These are phyloP conservation scores for Nitzschia sp. DNA, from an alignment of 108 stramenopile species.

Conservation along the genomic window DNA sequence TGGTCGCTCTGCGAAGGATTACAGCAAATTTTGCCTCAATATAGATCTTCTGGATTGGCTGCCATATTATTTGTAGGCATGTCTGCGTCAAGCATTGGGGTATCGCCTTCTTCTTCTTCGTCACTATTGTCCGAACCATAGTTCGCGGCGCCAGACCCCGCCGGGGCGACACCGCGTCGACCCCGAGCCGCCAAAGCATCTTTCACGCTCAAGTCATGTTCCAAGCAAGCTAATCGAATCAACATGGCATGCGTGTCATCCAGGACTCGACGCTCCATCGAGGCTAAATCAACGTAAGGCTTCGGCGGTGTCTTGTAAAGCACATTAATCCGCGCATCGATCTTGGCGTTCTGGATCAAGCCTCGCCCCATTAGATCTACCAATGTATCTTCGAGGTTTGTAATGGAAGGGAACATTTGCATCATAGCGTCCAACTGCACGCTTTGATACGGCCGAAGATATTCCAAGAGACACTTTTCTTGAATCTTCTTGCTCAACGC, in stretches of 20 bases:
- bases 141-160: constrained; percentile 5
- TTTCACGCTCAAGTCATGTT: constrained; percentile 29
- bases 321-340: constrained; percentile 19
- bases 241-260: constrained; percentile 55
- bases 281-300: constrained; percentile 4
- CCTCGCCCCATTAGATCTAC: constrained; percentile 40
- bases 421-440: constrained; percentile 64
- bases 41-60: constrained; percentile 55
- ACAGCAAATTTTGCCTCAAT: constrained; percentile 21
- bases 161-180: background rate
- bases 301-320: background rate
- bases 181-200: constrained; percentile 1
- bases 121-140: constrained; percentile 29
- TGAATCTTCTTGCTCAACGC: constrained; percentile 49
- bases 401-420: constrained; percentile 26
- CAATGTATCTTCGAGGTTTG: constrained; percentile 31
- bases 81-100: constrained; percentile 37
- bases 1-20: too few relatives aligned
- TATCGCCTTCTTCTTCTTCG: constrained; percentile 21
- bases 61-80: background rate
- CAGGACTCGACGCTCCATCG: constrained; percentile 32
- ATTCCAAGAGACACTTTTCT: constrained; percentile 70
- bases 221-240: constrained; percentile 56
- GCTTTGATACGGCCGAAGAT: constrained; percentile 64
- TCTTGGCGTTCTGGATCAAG: constrained; percentile 11